Base-by-base conservation (phyloP, 495 filamentous ascomycete genomes). In the Lichenothelia convexa region DNA sequence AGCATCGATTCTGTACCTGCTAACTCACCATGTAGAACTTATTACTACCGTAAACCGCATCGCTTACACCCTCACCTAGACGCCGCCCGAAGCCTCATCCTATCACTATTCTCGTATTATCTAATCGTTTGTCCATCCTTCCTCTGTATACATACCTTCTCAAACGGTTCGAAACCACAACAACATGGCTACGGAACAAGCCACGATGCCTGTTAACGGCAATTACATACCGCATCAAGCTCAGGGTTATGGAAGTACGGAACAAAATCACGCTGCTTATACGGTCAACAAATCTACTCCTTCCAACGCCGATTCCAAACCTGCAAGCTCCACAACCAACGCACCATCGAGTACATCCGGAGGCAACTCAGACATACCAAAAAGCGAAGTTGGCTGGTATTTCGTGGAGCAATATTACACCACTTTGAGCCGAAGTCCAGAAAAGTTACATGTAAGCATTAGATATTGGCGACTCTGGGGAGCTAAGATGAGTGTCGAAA, bases 361-460 rank as follows among this genome's bases (percentile, higher is more conserved):
- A 16, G 18, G 26, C 26, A 18, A 41, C 19, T 21, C 45, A n/a
- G 52, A 50, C 19, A 49, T 58, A 17, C 48, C 58, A 30, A 91
- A 89, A 56, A 81, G 86, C 57, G 83, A 95, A 60, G 80, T 97
- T 35, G 89, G 84, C 48, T 97, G 89, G 89, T 94, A 85, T 58
- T 97, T 97, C 45, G 89, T 95, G 22, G 91, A 97, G 68, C 85
- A 93, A 54, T 95, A 92, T 65, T 97, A 97, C 58, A 95, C 83
- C 43, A 97, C 82, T 44, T 67, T 97, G 49, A 93, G 83, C 73
- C 81, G 83, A 54, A 78, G 65, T 41, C 89, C 91, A 12, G 86
- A 93, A 47, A 92, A 87, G 59, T 73, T 97, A 42, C 83, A 84
- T 51, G 79, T 85, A 59, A 62, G 77, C 67, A 29, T 29, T 13